A percentile compares a stretch with the other conserved stretches of the same genome.
Evolutionary conservation across 352 stramenopile species (phyloP).

Genomic region (Plasmopara viticola): DNA sequence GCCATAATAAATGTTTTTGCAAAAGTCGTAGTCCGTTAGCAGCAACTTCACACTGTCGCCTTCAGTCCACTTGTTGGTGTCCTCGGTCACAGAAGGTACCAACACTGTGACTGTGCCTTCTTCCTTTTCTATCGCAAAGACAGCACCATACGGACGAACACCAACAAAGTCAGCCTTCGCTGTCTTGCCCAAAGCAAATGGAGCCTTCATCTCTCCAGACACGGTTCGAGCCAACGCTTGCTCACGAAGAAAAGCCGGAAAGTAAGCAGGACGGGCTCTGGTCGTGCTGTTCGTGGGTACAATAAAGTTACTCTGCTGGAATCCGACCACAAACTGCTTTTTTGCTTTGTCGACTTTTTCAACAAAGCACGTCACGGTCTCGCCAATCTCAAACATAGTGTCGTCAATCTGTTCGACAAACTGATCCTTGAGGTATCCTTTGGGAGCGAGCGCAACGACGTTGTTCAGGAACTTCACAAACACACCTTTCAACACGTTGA

Average conservation of each 20-base stretch:
- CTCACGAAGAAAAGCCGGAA: slow-evolving; percentile 55
- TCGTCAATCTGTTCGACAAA: slow-evolving; percentile 67
- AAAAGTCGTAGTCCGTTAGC: slow-evolving; percentile 82
- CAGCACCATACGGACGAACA: slow-evolving; percentile 75
- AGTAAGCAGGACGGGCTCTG: slow-evolving; percentile 37
- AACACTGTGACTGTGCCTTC: slow-evolving; percentile 63
- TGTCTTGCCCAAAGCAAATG: slow-evolving; percentile 55
- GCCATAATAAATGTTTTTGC: slow-evolving; percentile 78
- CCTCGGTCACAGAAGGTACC: slow-evolving; percentile 38
- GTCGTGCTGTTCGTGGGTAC: slow-evolving; percentile 27
- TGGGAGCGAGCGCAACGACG: slow-evolving; percentile 71
- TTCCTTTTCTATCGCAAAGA: slow-evolving; percentile 72
- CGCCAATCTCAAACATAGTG: slow-evolving; percentile 77
- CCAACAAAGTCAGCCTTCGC: slow-evolving; percentile 83
- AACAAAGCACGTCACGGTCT: slow-evolving; percentile 78
- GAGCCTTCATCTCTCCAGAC: slow-evolving; percentile 14
- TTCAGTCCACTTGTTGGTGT: slow-evolving; percentile 42
- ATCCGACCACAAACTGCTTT: slow-evolving; percentile 77
- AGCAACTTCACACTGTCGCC: slow-evolving; percentile 65
- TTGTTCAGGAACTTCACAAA: slow-evolving; percentile 88
- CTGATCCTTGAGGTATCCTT: slow-evolving; percentile 69
- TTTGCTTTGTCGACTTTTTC: slow-evolving; percentile 70
- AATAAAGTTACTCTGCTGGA: slow-evolving; percentile 39
- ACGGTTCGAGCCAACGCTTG: slow-evolving; percentile 9
- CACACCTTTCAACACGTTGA: slow-evolving; percentile 68